These are phyloP conservation scores for Phytophthora lateralis DNA, from an alignment of 352 stramenopile species.

Conservation along the genomic window DNA sequence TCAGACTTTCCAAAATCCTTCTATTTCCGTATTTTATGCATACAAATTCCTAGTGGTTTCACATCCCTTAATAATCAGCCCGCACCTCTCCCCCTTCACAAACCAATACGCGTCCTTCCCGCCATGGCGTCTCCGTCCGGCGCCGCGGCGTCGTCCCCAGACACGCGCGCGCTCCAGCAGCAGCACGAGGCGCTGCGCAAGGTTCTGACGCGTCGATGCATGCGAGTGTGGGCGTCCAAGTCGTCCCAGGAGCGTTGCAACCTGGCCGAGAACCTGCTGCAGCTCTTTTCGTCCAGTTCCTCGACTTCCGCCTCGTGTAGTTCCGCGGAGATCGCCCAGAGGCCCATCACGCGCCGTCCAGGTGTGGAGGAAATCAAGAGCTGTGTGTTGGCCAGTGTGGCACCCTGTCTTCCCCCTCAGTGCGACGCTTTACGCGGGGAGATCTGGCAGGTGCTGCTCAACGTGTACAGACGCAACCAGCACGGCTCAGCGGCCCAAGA, in stretches of 20 bases:
- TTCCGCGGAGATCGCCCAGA: conserved; percentile 23
- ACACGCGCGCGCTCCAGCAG: neutral
- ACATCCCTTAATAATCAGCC: conserved; percentile 6
- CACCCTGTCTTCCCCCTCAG: conserved; percentile 54
- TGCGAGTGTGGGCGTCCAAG: conserved; percentile 68
- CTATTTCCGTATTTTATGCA: conserved; percentile 3
- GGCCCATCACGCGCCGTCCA: conserved; percentile 73
- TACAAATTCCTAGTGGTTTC: conserved; percentile 13
- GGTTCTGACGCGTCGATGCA: conserved; percentile 50
- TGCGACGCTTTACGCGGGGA: conserved; percentile 61
- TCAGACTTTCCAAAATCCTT: conserved; percentile 18
- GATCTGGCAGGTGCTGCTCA: conserved; percentile 84
- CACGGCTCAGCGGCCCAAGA: conserved; percentile 71
- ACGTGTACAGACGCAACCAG: conserved; percentile 83
- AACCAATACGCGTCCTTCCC: conserved; percentile 1
- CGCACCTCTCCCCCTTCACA: conserved; percentile 20
- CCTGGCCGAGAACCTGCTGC: conserved; percentile 57
- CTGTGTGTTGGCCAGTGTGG: conserved; percentile 57
- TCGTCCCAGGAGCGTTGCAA: conserved; percentile 56
- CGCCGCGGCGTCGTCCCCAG: neutral
- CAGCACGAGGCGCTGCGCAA: conserved; percentile 42
- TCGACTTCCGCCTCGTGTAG: conserved; percentile 19
- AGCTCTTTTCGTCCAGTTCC: conserved; percentile 62
- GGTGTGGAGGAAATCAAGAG: conserved; percentile 73
- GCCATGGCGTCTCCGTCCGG: conserved; percentile 24